Percentiles rank a stretch among this genome's conserved stretches.
These are phyloP conservation scores for Cladosporium oxysporum DNA, from an alignment of 2,329 filamentous ascomycete species.

Conservation along the genomic window DNA sequence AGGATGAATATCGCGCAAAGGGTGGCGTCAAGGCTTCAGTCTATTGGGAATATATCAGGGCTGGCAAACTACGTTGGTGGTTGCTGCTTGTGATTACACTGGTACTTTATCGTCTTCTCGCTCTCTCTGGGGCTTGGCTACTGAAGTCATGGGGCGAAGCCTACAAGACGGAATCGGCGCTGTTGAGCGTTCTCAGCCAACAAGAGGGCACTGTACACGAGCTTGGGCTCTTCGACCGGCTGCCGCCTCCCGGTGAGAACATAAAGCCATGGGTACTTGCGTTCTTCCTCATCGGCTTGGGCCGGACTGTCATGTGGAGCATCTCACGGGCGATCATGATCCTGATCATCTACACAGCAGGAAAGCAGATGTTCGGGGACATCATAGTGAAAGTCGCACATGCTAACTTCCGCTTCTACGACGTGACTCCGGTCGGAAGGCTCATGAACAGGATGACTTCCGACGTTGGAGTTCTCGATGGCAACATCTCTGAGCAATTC, in stretches of 20 bases:
- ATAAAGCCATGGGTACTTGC: slow-evolving; percentile 73
- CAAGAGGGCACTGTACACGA: background rate
- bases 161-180: slow-evolving; percentile 50
- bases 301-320: slow-evolving; percentile 61
- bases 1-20: slow-evolving; percentile 72
- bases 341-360: slow-evolving; percentile 76
- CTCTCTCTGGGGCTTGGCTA: slow-evolving; percentile 73
- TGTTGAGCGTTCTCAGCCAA: background rate
- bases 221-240: slow-evolving; percentile 46
- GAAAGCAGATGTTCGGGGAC: slow-evolving; percentile 70
- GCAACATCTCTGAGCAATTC: slow-evolving; percentile 75
- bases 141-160: slow-evolving; percentile 85
- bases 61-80: slow-evolving; percentile 77
- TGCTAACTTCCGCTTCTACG: slow-evolving; percentile 87
- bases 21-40: slow-evolving; percentile 74
- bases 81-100: slow-evolving; percentile 63
- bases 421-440: slow-evolving; percentile 83
- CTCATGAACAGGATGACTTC: slow-evolving; percentile 91
- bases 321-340: slow-evolving; percentile 68
- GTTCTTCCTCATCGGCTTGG: slow-evolving; percentile 66
- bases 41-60: slow-evolving; percentile 84
- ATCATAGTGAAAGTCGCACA: slow-evolving; percentile 73
- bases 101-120: slow-evolving; percentile 62
- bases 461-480: slow-evolving; percentile 86
- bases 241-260: slow-evolving; percentile 68